Conservation (phyloP, 78 protist species). For the Dictyostelium brefeldianum region DNA sequence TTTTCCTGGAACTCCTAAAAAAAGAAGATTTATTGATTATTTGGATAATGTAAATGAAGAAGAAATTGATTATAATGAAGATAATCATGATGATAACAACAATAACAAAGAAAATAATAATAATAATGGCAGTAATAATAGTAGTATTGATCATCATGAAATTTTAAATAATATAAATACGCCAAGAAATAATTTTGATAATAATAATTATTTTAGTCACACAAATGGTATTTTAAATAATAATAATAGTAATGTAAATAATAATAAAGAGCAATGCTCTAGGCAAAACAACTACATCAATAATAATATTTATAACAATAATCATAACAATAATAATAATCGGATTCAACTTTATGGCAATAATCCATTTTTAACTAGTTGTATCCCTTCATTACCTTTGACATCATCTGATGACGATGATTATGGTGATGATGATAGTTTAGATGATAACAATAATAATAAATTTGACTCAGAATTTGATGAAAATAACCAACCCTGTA, state of each 20-base stretch:
- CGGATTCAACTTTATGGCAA: neutral
- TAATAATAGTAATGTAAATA: neutral
- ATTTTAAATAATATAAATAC: neutral
- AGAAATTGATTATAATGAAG: neutral
- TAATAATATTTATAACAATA: neutral
- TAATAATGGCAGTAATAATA: neutral
- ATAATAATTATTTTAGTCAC: neutral
- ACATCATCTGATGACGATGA: neutral
- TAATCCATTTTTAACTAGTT: neutral
- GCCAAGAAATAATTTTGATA: neutral
- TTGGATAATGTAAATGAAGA: neutral
- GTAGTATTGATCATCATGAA: neutral
- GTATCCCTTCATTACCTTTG: neutral
- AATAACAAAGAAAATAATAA: neutral
- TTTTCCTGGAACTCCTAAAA: neutral
- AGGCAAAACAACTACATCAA: too few species aligned
- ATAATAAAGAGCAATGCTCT: neutral
- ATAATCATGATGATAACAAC: neutral
- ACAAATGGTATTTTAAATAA: neutral
- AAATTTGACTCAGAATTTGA: constrained; percentile 7
- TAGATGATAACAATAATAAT: neutral
- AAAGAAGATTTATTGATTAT: constrained; percentile 4
- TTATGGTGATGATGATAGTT: neutral
- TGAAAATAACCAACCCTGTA: neutral
- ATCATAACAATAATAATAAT: neutral